Percentiles rank a stretch among this genome's conserved stretches.
Evolutionary conservation across 306 rosid species (phyloP).

Genomic region (Benincasa hispida): DNA sequence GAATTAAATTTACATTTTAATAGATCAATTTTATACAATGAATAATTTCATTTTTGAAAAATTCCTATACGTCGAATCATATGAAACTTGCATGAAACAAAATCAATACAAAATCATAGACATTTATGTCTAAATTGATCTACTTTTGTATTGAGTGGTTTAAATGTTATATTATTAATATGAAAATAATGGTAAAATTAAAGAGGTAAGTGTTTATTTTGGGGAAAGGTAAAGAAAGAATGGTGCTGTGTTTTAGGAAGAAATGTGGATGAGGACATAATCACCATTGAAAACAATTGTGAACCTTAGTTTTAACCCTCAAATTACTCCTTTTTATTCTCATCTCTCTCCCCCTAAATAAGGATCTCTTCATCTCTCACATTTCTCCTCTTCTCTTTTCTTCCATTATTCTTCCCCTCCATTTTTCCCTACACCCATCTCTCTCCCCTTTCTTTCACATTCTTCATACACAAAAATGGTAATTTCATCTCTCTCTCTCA

Average conservation of each 20-base stretch:
- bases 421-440: constrained; percentile 16
- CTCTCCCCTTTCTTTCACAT: neutral
- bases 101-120: too few relatives aligned
- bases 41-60: too few relatives aligned
- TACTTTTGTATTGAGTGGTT: neutral
- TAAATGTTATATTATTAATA: too few relatives aligned
- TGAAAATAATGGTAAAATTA: neutral
- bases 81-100: too few relatives aligned
- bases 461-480: neutral
- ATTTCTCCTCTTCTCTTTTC: constrained; percentile 16
- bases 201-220: neutral
- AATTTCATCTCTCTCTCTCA: neutral
- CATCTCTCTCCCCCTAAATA: constrained; percentile 32
- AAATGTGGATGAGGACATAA: constrained; percentile 1
- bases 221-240: neutral
- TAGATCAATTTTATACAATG: too few relatives aligned
- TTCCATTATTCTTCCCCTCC: constrained; percentile 22
- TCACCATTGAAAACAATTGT: constrained; percentile 18
- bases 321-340: constrained; percentile 48
- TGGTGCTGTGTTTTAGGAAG: neutral
- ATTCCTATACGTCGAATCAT: too few relatives aligned
- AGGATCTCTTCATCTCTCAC: constrained; percentile 44
- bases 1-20: too few relatives aligned
- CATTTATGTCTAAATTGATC: neutral
- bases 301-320: constrained; percentile 47